phyloP scores from a whole-genome alignment of 176 grass and related monocot species.

The Carex littledalei region DNA sequence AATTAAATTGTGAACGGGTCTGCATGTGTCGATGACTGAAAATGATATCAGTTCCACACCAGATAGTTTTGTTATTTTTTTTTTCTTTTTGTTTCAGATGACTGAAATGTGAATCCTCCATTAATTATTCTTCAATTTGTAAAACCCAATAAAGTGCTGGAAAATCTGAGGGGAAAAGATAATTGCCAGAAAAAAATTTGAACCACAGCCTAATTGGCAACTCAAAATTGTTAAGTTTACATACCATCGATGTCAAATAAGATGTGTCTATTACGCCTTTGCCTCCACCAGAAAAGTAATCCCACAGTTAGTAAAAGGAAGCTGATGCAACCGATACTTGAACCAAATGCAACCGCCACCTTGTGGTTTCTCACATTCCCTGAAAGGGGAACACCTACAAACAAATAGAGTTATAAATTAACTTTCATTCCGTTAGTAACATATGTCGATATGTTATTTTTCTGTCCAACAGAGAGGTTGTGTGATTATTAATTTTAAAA shows the following conservation, averaged over 20 bases:
- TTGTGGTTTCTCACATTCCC: slow-evolving; percentile 49
- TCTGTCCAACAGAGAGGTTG: neutral
- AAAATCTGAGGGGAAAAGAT: neutral
- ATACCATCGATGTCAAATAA: slow-evolving; percentile 73
- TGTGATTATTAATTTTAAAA: neutral
- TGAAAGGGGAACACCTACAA: slow-evolving; percentile 19
- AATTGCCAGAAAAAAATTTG: neutral
- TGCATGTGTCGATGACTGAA: too few relatives aligned
- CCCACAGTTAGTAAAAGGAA: slow-evolving; percentile 47
- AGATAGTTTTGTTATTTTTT: too few relatives aligned
- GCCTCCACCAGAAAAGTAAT: slow-evolving; percentile 66
- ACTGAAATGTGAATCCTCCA: neutral
- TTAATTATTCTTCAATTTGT: neutral
- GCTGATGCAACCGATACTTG: slow-evolving; percentile 33
- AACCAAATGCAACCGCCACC: slow-evolving; percentile 62
- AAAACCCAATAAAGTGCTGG: neutral
- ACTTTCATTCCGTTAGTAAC: neutral
- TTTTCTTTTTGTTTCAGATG: too few relatives aligned
- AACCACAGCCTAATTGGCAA: neutral
- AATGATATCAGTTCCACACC: too few relatives aligned
- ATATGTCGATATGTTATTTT: neutral
- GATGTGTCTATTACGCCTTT: slow-evolving; percentile 60
- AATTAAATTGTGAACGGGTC: too few relatives aligned
- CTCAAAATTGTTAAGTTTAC: neutral
- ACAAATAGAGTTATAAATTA: neutral